phyloP scores from a whole-genome alignment of 257 asterid species.

The Nicotiana tomentosiformis region DNA sequence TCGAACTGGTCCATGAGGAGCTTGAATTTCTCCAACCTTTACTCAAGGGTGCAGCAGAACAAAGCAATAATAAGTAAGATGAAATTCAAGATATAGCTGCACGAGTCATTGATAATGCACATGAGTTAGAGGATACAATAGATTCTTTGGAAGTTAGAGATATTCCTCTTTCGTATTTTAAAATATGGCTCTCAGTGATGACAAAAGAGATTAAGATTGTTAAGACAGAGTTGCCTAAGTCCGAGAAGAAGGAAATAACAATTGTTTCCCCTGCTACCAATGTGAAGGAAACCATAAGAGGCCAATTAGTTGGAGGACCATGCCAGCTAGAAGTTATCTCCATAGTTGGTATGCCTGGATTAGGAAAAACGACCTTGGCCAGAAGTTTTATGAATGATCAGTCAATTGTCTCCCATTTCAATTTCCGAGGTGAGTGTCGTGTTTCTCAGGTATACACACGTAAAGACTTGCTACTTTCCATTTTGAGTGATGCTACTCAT shows the following conservation, averaged over 20 bases:
- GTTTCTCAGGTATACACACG: constrained; percentile 4
- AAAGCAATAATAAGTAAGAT: background rate
- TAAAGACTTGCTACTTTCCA: background rate
- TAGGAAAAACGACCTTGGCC: constrained; percentile 14
- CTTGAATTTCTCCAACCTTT: background rate
- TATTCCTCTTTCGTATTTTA: background rate
- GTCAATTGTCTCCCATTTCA: background rate
- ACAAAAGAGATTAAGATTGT: background rate
- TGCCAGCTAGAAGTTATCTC: background rate
- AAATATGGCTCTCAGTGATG: background rate
- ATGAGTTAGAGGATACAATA: background rate
- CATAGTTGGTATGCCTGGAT: constrained; percentile 21
- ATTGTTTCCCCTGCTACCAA: background rate
- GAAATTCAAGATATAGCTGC: background rate
- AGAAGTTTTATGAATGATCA: background rate
- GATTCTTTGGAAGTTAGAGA: background rate
- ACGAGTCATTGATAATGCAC: background rate
- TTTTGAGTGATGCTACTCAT: background rate
- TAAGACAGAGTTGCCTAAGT: background rate
- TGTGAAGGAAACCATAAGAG: background rate
- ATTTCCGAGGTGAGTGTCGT: background rate
- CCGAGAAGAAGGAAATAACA: background rate
- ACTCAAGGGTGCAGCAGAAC: background rate
- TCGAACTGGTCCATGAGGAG: background rate
- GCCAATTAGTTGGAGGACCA: background rate